Evolutionary conservation across 1,284 basidiomycete genomes (phyloP).

Genomic region (Papiliotrema terrestris): DNA sequence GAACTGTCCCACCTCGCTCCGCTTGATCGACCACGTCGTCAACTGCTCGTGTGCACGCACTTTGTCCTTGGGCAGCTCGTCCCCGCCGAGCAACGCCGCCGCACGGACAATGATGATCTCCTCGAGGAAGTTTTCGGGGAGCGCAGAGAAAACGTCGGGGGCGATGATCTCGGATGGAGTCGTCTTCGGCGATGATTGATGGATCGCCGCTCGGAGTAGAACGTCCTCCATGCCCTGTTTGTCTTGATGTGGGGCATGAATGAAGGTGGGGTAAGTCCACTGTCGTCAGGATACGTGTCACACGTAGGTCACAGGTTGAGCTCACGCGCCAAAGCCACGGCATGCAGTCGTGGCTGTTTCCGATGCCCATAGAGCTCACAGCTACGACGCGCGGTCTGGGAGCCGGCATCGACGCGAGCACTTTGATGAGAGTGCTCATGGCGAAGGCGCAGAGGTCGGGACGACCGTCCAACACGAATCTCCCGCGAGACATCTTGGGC

Average conservation of each 20-base stretch:
- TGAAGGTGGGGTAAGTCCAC: constrained; percentile 14
- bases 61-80: constrained; percentile 1
- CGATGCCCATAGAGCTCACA: constrained; percentile 32
- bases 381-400: constrained; percentile 19
- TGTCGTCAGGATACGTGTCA: no score
- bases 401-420: constrained; percentile 6
- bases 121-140: constrained; percentile 14
- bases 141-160: background rate
- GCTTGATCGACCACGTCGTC: constrained; percentile 13
- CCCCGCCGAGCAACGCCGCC: constrained; percentile 17
- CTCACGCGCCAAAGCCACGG: constrained; percentile 22
- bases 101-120: constrained; percentile 27
- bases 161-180: constrained; percentile 8
- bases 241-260: constrained; percentile 25
- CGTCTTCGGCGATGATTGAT: background rate
- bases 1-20: constrained; percentile 22
- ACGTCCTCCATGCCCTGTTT: constrained; percentile 31
- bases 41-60: constrained; percentile 12
- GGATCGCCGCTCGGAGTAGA: constrained; percentile 9
- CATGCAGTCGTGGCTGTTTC: constrained; percentile 21
- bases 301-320: background rate
- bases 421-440: constrained; percentile 13
- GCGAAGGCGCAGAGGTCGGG: constrained; percentile 19
- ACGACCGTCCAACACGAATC: constrained; percentile 11
- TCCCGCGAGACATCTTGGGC: background rate